Conservation (phyloP, 768 basidiomycete genomes). For the Agrocybe pediades region DNA sequence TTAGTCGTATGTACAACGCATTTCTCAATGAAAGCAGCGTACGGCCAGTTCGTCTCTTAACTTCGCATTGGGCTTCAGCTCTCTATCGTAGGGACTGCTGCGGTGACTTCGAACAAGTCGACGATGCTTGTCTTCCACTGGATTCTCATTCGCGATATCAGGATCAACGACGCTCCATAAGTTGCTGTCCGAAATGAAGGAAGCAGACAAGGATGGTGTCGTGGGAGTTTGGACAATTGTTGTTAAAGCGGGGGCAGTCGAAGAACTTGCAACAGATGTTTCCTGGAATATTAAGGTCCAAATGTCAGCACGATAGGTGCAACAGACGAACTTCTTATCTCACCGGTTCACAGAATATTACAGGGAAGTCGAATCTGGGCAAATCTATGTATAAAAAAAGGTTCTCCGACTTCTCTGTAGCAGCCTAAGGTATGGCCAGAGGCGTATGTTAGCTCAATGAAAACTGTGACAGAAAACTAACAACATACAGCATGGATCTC, state of each 20-base stretch:
- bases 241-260: conserved; percentile 42
- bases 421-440: too few species aligned
- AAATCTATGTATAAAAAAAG: conserved; percentile 96
- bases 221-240: conserved; percentile 45
- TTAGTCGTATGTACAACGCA: background rate
- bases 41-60: conserved; percentile 92
- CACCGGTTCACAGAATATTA: conserved; percentile 91
- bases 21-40: conserved; percentile 22
- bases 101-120: conserved; percentile 92
- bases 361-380: conserved; percentile 95
- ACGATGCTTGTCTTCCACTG: conserved; percentile 96
- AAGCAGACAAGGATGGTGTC: conserved; percentile 44
- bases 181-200: conserved; percentile 64
- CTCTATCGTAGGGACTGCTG: conserved; percentile 92
- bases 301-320: background rate
- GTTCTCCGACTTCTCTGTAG: conserved; percentile 89
- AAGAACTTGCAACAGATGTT: conserved; percentile 24
- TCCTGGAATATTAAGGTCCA: conserved; percentile 18
- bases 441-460: background rate
- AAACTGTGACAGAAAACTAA: background rate
- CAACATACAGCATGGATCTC: conserved; percentile 83
- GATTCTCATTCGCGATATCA: conserved; percentile 89
- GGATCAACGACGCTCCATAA: conserved; percentile 92
- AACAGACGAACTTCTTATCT: conserved; percentile 19
- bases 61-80: conserved; percentile 96